Base-by-base conservation (phyloP, 169 alveolate genomes). In the Plasmodium sp. region DNA sequence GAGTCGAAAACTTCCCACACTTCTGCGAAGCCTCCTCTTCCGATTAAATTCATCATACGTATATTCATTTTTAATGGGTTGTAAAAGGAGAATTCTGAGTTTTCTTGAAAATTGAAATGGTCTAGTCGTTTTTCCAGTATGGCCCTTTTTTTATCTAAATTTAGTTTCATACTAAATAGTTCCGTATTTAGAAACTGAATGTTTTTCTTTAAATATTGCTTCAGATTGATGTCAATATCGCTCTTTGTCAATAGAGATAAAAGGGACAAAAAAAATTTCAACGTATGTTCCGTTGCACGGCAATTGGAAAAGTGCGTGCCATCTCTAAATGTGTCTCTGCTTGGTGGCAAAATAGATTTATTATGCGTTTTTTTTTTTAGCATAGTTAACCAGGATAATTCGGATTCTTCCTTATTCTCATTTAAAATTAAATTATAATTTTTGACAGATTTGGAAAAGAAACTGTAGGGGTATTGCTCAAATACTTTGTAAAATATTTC, bases 1-100 rank as follows among this genome's bases (percentile, higher is more conserved):
- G 98, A 97, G 84, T 97, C 98, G 48, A 97, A 96, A 77, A 97
- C 99, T 92, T 98, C 99, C 99, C 99, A 98, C 5, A 98, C 99
- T 92, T 98, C 99, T 5, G 99, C 98, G 83, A 98, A 98, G 12
- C 99, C 99, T 10, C 99, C 99, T 93, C 97, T 97, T 10, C 99
- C 99, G 34, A 98, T 96, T 98, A 98, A 96, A 81, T 98, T 98
- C 88, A 98, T 94, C 92, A 98, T 93, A 56, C 98, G 75, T 92
- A 96, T 95, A 51, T 96, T 96, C 51, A 97, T 81, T 84, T 96
- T 96, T 33, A 96, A 95, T 33, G 97, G 98, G 18, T 96, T 97
- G 81, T 96, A 96, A 84, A 95, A 95, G 16, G 96, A 96, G 94
- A 97, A 96, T 75, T 96, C 96, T 7, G 97, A 96, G 67, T 96